Evolutionary conservation across 2,329 filamentous ascomycete genomes (phyloP).

Genomic region (Diaporthe sp.): DNA sequence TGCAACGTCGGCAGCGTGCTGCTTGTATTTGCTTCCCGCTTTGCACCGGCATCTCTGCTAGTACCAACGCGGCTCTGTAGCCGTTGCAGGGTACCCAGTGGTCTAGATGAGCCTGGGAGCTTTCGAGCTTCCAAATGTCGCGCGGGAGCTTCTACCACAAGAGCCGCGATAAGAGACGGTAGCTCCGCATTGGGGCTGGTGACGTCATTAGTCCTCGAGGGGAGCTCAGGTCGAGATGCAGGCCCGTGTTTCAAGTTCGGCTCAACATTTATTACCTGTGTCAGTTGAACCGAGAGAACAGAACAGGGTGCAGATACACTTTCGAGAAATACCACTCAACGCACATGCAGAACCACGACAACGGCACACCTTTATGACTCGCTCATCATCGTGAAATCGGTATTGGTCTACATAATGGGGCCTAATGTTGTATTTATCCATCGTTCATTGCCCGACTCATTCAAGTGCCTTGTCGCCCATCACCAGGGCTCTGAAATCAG

Average conservation of each 20-base stretch:
- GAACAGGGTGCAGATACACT: not conserved
- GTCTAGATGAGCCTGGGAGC: not conserved
- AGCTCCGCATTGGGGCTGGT: not conserved
- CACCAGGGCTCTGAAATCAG: not conserved
- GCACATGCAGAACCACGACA: conserved; percentile 19
- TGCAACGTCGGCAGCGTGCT: conserved; percentile 26
- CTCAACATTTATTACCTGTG: conserved; percentile 12
- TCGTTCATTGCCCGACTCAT: conserved; percentile 2
- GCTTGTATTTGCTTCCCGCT: not conserved
- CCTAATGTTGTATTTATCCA: not conserved
- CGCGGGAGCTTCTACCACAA: not conserved
- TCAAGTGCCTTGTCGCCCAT: conserved; percentile 11
- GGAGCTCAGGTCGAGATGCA: not conserved
- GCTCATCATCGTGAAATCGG: conserved; percentile 11
- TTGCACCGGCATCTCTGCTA: conserved; percentile 26
- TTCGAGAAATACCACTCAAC: not conserved
- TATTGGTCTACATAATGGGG: conserved; percentile 14
- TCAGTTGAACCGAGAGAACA: not conserved
- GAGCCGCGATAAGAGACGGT: conserved; percentile 2
- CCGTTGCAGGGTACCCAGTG: not conserved
- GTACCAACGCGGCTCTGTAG: not conserved
- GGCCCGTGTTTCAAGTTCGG: conserved; percentile 4
- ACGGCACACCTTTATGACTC: conserved; percentile 23
- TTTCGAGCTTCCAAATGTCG: not conserved
- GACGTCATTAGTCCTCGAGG: conserved; percentile 6